Percentiles rank a stretch among this genome's conserved stretches.
Evolutionary conservation across 1,284 basidiomycete genomes (phyloP).

Genomic region (Microbotryomycetes sp.): DNA sequence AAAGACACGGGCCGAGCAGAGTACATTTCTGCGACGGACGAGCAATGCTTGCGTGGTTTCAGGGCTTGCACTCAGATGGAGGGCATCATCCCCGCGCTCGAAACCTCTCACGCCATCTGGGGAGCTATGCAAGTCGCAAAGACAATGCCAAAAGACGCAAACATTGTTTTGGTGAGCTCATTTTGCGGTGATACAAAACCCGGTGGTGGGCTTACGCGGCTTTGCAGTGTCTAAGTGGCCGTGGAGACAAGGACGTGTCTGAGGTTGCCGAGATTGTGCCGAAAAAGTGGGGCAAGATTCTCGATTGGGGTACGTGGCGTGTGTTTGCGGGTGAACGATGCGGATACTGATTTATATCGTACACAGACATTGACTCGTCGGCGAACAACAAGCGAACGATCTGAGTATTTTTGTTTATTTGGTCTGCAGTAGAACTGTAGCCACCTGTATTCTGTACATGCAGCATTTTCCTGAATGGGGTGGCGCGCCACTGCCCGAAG

Average conservation of each 20-base stretch:
- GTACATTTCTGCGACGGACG: conserved; percentile 87
- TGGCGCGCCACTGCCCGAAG: not conserved
- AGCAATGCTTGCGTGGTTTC: conserved; percentile 88
- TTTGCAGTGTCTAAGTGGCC: conserved; percentile 69
- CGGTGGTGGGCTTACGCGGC: not conserved
- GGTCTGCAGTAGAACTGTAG: too few relatives aligned
- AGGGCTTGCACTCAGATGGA: conserved; percentile 82
- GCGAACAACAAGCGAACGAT: not conserved
- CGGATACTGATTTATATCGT: not conserved
- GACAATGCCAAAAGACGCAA: conserved; percentile 70
- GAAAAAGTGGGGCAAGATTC: conserved; percentile 74
- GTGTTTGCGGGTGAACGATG: not conserved
- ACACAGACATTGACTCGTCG: not conserved
- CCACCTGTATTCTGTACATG: too few relatives aligned
- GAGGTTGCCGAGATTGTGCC: conserved; percentile 25
- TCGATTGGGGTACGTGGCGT: conserved; percentile 66
- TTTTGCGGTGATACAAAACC: not conserved
- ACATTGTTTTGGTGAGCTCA: conserved; percentile 70
- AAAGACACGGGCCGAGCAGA: conserved; percentile 91
- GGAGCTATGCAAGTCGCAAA: conserved; percentile 78
- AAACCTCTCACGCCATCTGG: conserved; percentile 95
- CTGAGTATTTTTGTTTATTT: too few relatives aligned
- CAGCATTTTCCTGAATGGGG: too few relatives aligned
- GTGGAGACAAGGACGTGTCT: conserved; percentile 88
- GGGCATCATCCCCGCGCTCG: conserved; percentile 96